A percentile compares a stretch with the other conserved stretches of the same genome.
Evolutionary conservation across 768 basidiomycete genomes (phyloP).

Genomic region (Collybia sp.): DNA sequence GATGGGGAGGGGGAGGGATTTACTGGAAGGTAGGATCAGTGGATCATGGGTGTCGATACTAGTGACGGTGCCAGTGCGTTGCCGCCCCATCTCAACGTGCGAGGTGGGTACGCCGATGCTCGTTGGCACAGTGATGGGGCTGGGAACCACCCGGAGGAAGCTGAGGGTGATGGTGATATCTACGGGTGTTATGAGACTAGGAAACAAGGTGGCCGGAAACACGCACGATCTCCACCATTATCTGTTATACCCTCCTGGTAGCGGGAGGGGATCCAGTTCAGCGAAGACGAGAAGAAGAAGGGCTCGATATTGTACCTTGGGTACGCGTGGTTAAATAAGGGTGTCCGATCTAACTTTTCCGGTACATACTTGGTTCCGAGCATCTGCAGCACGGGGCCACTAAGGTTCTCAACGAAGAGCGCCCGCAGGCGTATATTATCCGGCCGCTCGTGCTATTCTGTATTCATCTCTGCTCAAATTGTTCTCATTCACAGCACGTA

Average conservation of each 20-base stretch:
- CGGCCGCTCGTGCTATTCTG: conserved; percentile 2
- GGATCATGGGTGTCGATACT: too few species aligned
- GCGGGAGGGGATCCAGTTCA: conserved; percentile 37
- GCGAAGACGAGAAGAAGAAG: conserved; percentile 38
- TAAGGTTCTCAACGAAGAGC: conserved; percentile 31
- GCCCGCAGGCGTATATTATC: conserved; percentile 22
- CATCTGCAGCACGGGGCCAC: conserved; percentile 24
- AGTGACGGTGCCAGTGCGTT: not conserved
- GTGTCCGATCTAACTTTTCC: not conserved
- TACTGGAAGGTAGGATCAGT: not conserved
- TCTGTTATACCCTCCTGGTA: conserved; percentile 28
- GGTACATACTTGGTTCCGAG: conserved; percentile 28
- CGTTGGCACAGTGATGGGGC: conserved; percentile 2
- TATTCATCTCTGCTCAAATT: too few species aligned
- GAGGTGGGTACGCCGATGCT: not conserved
- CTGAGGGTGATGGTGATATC: conserved; percentile 40
- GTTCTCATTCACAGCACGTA: too few species aligned
- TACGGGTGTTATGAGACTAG: conserved; percentile 7
- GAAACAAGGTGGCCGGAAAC: not conserved
- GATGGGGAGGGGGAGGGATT: not conserved
- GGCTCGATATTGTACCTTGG: conserved; percentile 36
- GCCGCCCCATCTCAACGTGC: not conserved
- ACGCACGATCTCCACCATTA: conserved; percentile 31
- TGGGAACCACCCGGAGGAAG: conserved; percentile 11
- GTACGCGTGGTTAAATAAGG: not conserved